A percentile compares a stretch with the other conserved stretches of the same genome.
These are phyloP conservation scores for Penicillium cinerascens DNA, from an alignment of 495 filamentous ascomycete species.

Conservation along the genomic window DNA sequence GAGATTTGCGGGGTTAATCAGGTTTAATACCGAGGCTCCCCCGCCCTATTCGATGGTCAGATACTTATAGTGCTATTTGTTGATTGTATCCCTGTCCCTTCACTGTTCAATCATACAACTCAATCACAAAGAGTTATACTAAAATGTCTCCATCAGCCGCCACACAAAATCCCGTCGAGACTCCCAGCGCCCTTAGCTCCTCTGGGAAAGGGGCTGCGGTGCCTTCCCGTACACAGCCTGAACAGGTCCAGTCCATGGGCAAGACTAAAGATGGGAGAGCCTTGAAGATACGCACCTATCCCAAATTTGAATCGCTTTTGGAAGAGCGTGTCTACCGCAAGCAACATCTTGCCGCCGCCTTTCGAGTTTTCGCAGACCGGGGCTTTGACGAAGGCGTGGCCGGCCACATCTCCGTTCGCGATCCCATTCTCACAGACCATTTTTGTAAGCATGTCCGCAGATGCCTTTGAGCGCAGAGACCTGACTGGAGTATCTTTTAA, in stretches of 20 bases:
- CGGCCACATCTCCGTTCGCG: conserved; percentile 63
- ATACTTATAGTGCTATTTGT: neutral
- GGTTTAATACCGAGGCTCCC: neutral
- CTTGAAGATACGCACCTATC: neutral
- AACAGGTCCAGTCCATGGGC: neutral
- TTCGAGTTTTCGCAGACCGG: conserved; percentile 53
- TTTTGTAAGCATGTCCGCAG: neutral
- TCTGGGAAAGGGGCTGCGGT: neutral
- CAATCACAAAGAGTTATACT: too few species aligned
- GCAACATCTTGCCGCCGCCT: conserved; percentile 58
- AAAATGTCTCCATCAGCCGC: neutral
- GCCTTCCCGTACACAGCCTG: neutral
- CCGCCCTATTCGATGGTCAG: neutral
- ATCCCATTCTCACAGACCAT: conserved; percentile 51
- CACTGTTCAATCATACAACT: neutral
- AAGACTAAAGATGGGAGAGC: neutral
- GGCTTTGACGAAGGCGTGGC: conserved; percentile 63
- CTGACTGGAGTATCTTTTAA: neutral
- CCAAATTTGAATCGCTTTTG: conserved; percentile 24
- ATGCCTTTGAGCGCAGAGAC: neutral
- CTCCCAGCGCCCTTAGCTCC: neutral
- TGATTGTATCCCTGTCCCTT: neutral
- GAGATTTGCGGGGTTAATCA: neutral
- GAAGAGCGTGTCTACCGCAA: conserved; percentile 59
- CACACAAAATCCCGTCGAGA: neutral